Conservation (phyloP, 148 eudicot species). For the Euryodendron excelsum region DNA sequence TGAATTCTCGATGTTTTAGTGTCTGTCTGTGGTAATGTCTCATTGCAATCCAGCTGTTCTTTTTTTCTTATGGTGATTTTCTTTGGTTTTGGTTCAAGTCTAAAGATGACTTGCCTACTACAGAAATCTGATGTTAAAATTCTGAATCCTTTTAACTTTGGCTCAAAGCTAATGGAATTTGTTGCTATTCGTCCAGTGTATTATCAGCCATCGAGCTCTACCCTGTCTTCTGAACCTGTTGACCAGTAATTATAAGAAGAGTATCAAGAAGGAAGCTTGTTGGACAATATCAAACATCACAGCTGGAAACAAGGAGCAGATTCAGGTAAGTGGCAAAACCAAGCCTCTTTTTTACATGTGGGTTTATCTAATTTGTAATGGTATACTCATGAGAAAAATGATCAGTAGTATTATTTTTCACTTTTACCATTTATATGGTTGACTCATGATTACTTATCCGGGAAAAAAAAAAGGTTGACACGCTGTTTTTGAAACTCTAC, state of each 20-base stretch:
- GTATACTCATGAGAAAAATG: neutral
- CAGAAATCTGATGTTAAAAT: neutral
- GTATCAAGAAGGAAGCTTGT: slow-evolving; percentile 63
- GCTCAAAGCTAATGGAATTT: neutral
- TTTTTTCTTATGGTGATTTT: neutral
- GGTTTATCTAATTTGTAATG: neutral
- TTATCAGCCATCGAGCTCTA: slow-evolving; percentile 38
- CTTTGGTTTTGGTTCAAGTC: neutral
- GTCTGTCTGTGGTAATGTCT: neutral
- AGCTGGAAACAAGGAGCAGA: slow-evolving; percentile 53
- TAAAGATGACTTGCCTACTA: neutral
- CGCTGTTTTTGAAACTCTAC: slow-evolving; percentile 11
- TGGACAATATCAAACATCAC: slow-evolving; percentile 62
- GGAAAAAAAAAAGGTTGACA: neutral
- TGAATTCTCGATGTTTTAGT: neutral
- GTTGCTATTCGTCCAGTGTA: slow-evolving; percentile 26
- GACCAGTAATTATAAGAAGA: slow-evolving; percentile 41
- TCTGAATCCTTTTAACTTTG: too few species aligned
- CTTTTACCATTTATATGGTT: too few species aligned
- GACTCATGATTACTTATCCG: too few species aligned
- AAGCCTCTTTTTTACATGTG: neutral
- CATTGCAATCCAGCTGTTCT: neutral
- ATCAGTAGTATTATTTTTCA: neutral
- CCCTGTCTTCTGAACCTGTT: slow-evolving; percentile 40
- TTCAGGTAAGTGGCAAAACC: slow-evolving; percentile 33